Base-by-base conservation (phyloP, 306 rosid genomes). In the Lathyrus aphaca region DNA sequence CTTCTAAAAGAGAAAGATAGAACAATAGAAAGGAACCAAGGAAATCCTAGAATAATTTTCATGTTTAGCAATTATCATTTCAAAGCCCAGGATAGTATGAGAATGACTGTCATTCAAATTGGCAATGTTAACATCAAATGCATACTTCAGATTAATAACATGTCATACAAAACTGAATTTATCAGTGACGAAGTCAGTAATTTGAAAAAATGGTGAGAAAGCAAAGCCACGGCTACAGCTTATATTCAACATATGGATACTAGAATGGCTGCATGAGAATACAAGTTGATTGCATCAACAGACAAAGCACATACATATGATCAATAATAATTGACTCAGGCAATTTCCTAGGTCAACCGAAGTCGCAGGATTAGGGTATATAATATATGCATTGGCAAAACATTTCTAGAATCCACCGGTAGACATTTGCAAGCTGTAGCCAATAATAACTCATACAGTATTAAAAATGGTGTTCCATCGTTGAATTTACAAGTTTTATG, bases 171-270 rank as follows among this genome's bases (percentile, higher is more conserved):
- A 30, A 18, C 23, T 56, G 55, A 37, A 65, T 71, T 48, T 29
- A 75, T 66, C 64, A 37, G 17, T 3, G 0, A 64, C 18, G 4
- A 27, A 14, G 44, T 17, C 43, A 53, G 68, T 35, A 40, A 43
- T 53, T 69, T 58, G 56, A 68, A 55, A 72, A 73, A 38, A 10
- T 50, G 43, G 61, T 71, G 49, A 68, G 45, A 64, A 37, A 50
- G 39, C 40, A 68, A 62, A 10, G 73, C n/a, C 40, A 18, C 29
- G 8, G 14, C 63, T 32, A 44, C 58, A 56, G 6, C 18, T 74
- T 61, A 54, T 43, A 40, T 39, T 46, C 17, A 60, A 32, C 18
- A 40, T 30, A 19, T 1, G 18, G 39, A 70, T 35, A 35, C 39
- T 21, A 59, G 18, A 35, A 58, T 18, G 17, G 9, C 8, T 17